Evolutionary conservation across 768 basidiomycete species (phyloP).

Genomic region (Dacryopinax primogenitus): DNA sequence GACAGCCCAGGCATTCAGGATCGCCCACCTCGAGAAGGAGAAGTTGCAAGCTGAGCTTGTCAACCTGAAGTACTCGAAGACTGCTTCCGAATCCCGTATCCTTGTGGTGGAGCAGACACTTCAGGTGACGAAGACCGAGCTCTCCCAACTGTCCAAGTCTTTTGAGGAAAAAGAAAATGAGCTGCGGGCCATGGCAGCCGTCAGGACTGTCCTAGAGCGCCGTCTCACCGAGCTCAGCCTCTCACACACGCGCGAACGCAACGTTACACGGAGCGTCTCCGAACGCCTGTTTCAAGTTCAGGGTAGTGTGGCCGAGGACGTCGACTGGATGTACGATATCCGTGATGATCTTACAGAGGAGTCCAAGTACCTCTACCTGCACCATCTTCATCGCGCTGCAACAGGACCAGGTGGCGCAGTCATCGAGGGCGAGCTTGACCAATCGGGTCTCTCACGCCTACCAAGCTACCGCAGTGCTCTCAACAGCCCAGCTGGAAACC

Average conservation of each 20-base stretch:
- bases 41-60: background rate
- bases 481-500: background rate
- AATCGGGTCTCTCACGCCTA: background rate
- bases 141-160: background rate
- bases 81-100: background rate
- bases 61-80: background rate
- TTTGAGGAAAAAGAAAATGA: background rate
- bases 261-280: constrained; percentile 3
- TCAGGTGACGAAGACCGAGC: background rate
- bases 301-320: constrained; percentile 3
- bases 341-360: background rate
- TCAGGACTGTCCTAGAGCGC: background rate
- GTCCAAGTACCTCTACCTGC: constrained; percentile 7
- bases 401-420: too few relatives aligned
- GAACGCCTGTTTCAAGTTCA: constrained; percentile 4
- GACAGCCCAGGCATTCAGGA: background rate
- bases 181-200: background rate
- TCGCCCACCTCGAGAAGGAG: background rate
- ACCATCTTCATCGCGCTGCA: constrained; percentile 3
- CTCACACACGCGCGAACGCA: background rate
- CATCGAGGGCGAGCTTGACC: background rate
- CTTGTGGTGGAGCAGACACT: background rate
- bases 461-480: constrained; percentile 4
- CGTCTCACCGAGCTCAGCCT: background rate
- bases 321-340: constrained; percentile 8